Evolutionary conservation across 768 basidiomycete genomes (phyloP).

Genomic region (Collybia nuda): DNA sequence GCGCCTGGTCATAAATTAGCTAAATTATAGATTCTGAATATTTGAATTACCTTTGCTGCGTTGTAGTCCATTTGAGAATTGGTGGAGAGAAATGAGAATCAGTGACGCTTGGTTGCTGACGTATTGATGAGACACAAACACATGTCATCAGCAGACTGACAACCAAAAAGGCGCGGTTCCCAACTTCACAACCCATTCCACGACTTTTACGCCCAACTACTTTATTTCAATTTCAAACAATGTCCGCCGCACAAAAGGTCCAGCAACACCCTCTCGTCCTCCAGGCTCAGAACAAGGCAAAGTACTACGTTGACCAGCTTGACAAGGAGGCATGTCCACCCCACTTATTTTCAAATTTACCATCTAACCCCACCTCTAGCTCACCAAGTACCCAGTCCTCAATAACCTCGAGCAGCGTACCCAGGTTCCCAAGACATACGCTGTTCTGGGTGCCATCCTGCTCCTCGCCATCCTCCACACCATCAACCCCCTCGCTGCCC

Average conservation of each 20-base stretch:
- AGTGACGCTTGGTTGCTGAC: conserved; percentile 17
- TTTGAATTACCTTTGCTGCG: conserved; percentile 45
- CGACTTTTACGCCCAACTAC: conserved; percentile 15
- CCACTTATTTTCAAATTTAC: background rate
- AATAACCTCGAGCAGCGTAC: conserved; percentile 86
- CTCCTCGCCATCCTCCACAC: conserved; percentile 75
- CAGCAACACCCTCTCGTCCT: conserved; percentile 86
- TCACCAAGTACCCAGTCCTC: conserved; percentile 85
- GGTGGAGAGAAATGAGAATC: conserved; percentile 18
- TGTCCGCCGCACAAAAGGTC: conserved; percentile 81
- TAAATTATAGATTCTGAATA: background rate
- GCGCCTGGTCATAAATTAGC: conserved; percentile 35
- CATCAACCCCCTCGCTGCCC: conserved; percentile 88
- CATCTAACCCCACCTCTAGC: conserved; percentile 36
- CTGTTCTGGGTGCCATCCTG: conserved; percentile 69
- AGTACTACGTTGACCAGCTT: conserved; percentile 82
- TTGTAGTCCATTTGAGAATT: conserved; percentile 55
- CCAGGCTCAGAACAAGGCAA: conserved; percentile 82
- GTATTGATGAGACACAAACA: conserved; percentile 10
- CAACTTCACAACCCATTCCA: conserved; percentile 11
- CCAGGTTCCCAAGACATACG: conserved; percentile 90
- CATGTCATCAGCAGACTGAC: conserved; percentile 14
- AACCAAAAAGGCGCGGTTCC: conserved; percentile 12
- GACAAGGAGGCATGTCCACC: conserved; percentile 85
- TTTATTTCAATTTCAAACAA: conserved; percentile 33